These are phyloP conservation scores for Clausena lansium DNA, from an alignment of 345 rosid genomes.

Conservation along the genomic window DNA sequence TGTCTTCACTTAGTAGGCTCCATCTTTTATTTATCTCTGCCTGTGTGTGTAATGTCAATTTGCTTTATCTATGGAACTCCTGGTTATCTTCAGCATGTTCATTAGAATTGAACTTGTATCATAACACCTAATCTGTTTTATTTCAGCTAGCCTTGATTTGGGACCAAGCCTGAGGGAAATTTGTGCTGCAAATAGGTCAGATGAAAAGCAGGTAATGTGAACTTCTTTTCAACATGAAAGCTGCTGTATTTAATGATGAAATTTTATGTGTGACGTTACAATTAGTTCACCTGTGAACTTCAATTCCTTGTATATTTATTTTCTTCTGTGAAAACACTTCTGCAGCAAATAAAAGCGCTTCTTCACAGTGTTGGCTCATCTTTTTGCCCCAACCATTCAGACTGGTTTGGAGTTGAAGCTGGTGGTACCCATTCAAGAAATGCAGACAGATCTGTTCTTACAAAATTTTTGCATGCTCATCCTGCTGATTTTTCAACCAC, in stretches of 20 bases:
- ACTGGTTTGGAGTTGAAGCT: slow-evolving; percentile 74
- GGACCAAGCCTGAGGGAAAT: slow-evolving; percentile 88
- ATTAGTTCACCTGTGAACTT: not conserved
- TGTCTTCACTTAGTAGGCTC: slow-evolving; percentile 1
- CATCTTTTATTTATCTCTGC: not conserved
- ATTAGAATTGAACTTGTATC: not conserved
- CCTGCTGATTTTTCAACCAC: slow-evolving; percentile 79
- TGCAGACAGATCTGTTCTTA: slow-evolving; percentile 77
- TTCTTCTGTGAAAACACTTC: slow-evolving; percentile 20
- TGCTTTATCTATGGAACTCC: not conserved
- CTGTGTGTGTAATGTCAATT: not conserved
- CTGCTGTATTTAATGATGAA: not conserved
- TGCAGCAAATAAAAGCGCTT: slow-evolving; percentile 92
- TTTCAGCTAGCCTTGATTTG: slow-evolving; percentile 68
- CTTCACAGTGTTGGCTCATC: slow-evolving; percentile 69
- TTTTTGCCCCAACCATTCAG: slow-evolving; percentile 69
- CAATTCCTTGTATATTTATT: not conserved
- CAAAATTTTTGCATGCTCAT: slow-evolving; percentile 79
- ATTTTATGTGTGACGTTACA: not conserved
- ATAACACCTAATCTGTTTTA: slow-evolving; percentile 15
- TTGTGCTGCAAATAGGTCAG: slow-evolving; percentile 80
- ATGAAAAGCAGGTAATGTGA: slow-evolving; percentile 77
- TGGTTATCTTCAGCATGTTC: not conserved
- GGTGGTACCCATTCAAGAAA: slow-evolving; percentile 54
- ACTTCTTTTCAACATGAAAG: slow-evolving; percentile 12